Conservation (phyloP, 345 rosid genomes). For the Adansonia digitata region DNA sequence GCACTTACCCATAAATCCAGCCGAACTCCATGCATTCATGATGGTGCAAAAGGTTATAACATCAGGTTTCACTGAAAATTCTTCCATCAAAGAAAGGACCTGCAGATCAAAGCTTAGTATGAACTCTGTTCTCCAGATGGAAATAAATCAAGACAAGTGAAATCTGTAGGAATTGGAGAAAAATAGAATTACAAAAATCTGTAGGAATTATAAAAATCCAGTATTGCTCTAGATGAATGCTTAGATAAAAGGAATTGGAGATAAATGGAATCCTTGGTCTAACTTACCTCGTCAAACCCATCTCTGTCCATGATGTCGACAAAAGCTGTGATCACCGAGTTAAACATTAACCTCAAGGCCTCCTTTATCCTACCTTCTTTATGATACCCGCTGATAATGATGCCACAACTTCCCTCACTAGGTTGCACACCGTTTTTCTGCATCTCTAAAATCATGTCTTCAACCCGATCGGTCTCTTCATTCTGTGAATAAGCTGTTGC, state of each 20-base stretch:
- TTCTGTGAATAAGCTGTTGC: slow-evolving; percentile 49
- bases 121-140: not conserved
- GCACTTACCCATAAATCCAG: slow-evolving; percentile 61
- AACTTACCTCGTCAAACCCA: slow-evolving; percentile 53
- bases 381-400: slow-evolving; percentile 48
- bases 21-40: slow-evolving; percentile 74
- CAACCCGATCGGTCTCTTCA: slow-evolving; percentile 46
- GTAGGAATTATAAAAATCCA: not conserved
- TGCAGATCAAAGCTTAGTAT: slow-evolving; percentile 21
- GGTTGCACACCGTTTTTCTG: slow-evolving; percentile 36
- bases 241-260: not conserved
- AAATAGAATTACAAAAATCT: not conserved
- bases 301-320: slow-evolving; percentile 54
- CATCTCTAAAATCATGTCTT: slow-evolving; percentile 41
- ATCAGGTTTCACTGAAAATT: slow-evolving; percentile 50
- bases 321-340: slow-evolving; percentile 57
- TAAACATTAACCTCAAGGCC: slow-evolving; percentile 51
- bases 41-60: slow-evolving; percentile 60
- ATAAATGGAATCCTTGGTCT: not conserved
- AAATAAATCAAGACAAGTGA: no score
- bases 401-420: slow-evolving; percentile 55
- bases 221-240: not conserved
- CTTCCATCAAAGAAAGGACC: slow-evolving; percentile 57
- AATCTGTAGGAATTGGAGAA: no score
- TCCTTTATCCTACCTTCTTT: slow-evolving; percentile 50